Evolutionary conservation across 176 grass and related monocot genomes (phyloP), one percentile per base, ranked within the genome.

Genomic region (Phyllostachys edulis): DNA sequence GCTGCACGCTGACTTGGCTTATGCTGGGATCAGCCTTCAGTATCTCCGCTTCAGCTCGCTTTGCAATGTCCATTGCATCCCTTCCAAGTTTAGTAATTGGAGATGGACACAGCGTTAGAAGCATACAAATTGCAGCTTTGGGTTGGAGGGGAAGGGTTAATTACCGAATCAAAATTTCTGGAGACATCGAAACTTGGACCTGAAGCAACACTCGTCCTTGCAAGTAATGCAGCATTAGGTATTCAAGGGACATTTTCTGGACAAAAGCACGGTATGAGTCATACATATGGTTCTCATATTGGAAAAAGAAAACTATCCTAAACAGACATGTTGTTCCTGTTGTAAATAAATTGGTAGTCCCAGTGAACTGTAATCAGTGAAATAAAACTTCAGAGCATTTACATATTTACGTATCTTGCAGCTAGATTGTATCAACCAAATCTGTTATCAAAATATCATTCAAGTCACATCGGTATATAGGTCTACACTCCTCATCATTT

Each of bases 201-300:
- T 92, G 96, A 73, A 95, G 87, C 49, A 95, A 71, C 64, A 98
- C 50, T 29, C 89, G 80, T 42, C 93, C 93, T 92, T 94, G 91
- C 80, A 95, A 80, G 52, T 89, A 91, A 85, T 98, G 96, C 75
- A 93, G 34, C 78, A 93, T 90, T 85, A 93, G 82, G 77, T 63
- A 68, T 76, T 95, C 96, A 27, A 98, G 89, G 18, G 80, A 90
- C 89, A 98, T 98, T 93, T 95, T 87, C 96, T 98, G 89, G 69
- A 90, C 68, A 55, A 84, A 88, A 67, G 38, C 34, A 64, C 72
- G 8, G 42, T 74, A 44, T 83, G 6, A 37, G 23, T 75, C 16
- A 26, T 44, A 74, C 21, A 83, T 60, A 39, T 8, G 32, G 61
- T 89, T 60, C 17, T 44, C 67, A 21, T 66, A n/a, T n/a, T 7